phyloP scores from a whole-genome alignment of 805 yeast species.

The Sugiyamaella smithiae region DNA sequence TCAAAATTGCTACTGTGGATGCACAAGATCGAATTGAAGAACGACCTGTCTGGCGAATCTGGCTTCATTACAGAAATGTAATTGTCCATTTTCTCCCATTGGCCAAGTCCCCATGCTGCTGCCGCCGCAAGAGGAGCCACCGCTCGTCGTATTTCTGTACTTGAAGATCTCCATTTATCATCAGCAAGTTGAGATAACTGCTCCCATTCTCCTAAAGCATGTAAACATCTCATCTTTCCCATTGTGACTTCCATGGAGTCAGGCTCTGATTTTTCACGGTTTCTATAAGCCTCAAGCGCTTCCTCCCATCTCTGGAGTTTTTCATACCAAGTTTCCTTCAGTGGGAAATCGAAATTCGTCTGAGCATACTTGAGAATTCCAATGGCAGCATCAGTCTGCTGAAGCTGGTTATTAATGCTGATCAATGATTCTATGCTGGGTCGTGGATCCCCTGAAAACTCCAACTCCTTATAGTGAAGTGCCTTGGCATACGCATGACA shows the following conservation, averaged over 20 bases:
- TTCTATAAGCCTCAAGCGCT: slow-evolving; percentile 85
- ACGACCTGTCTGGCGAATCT: slow-evolving; percentile 92
- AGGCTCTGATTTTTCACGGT: slow-evolving; percentile 57
- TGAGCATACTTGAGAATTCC: slow-evolving; percentile 76
- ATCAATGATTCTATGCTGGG: slow-evolving; percentile 89
- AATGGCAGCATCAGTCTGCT: slow-evolving; percentile 96
- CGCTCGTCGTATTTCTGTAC: slow-evolving; percentile 68
- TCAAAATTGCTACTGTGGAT: slow-evolving; percentile 83
- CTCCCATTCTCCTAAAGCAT: slow-evolving; percentile 99
- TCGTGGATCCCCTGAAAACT: slow-evolving; percentile 89
- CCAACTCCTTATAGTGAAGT: slow-evolving; percentile 90
- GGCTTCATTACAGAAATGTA: slow-evolving; percentile 86
- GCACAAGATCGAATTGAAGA: slow-evolving; percentile 85
- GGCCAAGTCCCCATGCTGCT: slow-evolving; percentile 97
- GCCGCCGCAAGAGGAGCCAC: slow-evolving; percentile 99
- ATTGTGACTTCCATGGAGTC: slow-evolving; percentile 78
- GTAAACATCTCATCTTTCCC: slow-evolving; percentile 98
- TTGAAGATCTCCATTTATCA: slow-evolving; percentile 75
- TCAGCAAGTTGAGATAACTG: slow-evolving; percentile 80
- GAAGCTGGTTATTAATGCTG: slow-evolving; percentile 88
- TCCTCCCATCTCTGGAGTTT: slow-evolving; percentile 98
- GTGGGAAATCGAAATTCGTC: slow-evolving; percentile 70
- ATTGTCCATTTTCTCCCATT: slow-evolving; percentile 94
- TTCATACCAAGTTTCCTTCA: slow-evolving; percentile 97
- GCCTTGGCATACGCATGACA: slow-evolving; percentile 99